A percentile compares a stretch with the other conserved stretches of the same genome.
Evolutionary conservation across 768 basidiomycete species (phyloP).

Genomic region (Phylloporus sp.): DNA sequence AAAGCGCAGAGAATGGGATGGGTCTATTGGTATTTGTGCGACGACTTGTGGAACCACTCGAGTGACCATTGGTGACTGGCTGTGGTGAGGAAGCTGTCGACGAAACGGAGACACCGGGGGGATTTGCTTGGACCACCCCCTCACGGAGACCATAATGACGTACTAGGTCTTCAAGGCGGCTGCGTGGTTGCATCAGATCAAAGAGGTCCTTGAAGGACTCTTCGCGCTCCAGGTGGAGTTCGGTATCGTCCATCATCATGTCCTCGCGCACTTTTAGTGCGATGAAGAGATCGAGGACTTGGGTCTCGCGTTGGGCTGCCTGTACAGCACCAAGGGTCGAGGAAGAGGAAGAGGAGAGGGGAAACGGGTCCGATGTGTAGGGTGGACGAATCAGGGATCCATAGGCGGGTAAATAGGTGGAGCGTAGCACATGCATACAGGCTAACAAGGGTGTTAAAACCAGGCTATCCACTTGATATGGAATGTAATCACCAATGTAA

Average conservation of each 20-base stretch:
- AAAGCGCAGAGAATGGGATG: constrained; percentile 36
- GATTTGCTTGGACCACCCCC: constrained; percentile 29
- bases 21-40: constrained; percentile 5
- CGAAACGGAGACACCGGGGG: constrained; percentile 3
- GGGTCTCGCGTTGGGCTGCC: constrained; percentile 67
- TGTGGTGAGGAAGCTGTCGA: constrained; percentile 1
- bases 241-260: constrained; percentile 68
- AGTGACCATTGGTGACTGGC: background rate
- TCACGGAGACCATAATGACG: constrained; percentile 38
- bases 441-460: constrained; percentile 35
- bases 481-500: constrained; percentile 50
- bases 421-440: constrained; percentile 79
- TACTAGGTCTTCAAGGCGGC: constrained; percentile 74
- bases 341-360: constrained; percentile 35
- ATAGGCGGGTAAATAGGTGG: constrained; percentile 69
- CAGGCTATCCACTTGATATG: background rate
- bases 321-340: constrained; percentile 31
- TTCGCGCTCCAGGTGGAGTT: constrained; percentile 70
- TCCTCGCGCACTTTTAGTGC: constrained; percentile 78
- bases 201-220: constrained; percentile 80
- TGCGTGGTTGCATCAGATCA: constrained; percentile 69
- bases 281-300: constrained; percentile 74
- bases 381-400: constrained; percentile 56
- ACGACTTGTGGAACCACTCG: constrained; percentile 4
- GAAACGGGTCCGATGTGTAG: constrained; percentile 80